A percentile compares a stretch with the other conserved stretches of the same genome.
Evolutionary conservation across 352 stramenopile species (phyloP).

Genomic region (Globisporangium nunn): DNA sequence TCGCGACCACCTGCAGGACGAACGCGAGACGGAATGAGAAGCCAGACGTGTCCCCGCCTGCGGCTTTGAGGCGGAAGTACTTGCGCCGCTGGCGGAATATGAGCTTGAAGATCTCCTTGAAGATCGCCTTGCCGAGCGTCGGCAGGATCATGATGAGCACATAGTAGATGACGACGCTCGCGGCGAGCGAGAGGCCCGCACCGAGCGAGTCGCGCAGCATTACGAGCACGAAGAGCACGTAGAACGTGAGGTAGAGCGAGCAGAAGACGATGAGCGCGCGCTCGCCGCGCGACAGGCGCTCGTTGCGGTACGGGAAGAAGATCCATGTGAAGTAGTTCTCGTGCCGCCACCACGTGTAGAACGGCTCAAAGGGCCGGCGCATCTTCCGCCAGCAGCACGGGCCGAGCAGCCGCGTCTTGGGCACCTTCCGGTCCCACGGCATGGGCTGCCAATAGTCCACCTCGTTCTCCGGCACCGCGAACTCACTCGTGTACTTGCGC

Average conservation of each 20-base stretch:
- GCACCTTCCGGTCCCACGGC: constrained; percentile 65
- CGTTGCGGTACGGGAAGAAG: constrained; percentile 64
- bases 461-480: constrained; percentile 47
- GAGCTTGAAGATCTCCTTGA: constrained; percentile 73
- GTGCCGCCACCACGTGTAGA: constrained; percentile 71
- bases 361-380: constrained; percentile 46
- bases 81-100: constrained; percentile 66
- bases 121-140: constrained; percentile 53
- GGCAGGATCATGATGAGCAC: constrained; percentile 44
- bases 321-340: constrained; percentile 80
- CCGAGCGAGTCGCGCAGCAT: constrained; percentile 43
- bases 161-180: constrained; percentile 42
- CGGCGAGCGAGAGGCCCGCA: constrained; percentile 28
- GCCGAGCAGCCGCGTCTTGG: constrained; percentile 49
- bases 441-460: constrained; percentile 69
- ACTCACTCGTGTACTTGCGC: constrained; percentile 47
- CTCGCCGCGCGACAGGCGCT: constrained; percentile 47
- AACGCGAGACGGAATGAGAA: constrained; percentile 64
- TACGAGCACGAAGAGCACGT: constrained; percentile 60
- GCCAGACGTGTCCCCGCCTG: constrained; percentile 25
- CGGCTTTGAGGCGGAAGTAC: constrained; percentile 46
- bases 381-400: constrained; percentile 68
- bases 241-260: constrained; percentile 70
- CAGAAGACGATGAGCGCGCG: constrained; percentile 59
- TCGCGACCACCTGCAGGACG: constrained; percentile 42